Evolutionary conservation across 1,284 basidiomycete species (phyloP).

Genomic region (Marasmius sp.): DNA sequence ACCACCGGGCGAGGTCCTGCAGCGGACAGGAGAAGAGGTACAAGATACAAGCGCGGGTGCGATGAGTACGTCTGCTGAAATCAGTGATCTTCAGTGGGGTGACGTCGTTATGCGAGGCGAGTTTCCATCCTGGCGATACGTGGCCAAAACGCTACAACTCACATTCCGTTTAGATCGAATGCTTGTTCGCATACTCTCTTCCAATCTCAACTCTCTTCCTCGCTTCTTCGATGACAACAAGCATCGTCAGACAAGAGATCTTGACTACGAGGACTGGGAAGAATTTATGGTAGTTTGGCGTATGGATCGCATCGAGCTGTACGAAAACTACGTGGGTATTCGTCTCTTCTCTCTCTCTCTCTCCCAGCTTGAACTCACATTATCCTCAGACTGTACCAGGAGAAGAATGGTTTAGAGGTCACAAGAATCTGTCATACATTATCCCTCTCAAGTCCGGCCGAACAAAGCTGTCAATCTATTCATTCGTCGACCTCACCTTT

Average conservation of each 20-base stretch:
- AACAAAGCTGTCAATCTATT: slow-evolving; percentile 76
- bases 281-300: slow-evolving; percentile 84
- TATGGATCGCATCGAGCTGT: slow-evolving; percentile 71
- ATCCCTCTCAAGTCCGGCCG: slow-evolving; percentile 60
- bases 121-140: background rate
- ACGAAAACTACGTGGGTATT: slow-evolving; percentile 69
- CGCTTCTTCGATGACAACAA: slow-evolving; percentile 66
- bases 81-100: slow-evolving; percentile 31
- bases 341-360: background rate
- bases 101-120: slow-evolving; percentile 67
- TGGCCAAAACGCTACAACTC: slow-evolving; percentile 11
- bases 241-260: slow-evolving; percentile 58
- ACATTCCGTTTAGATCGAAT: slow-evolving; percentile 64
- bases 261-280: slow-evolving; percentile 69
- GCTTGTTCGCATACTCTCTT: slow-evolving; percentile 73
- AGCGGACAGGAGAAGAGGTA: slow-evolving; percentile 49
- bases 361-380: background rate
- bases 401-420: slow-evolving; percentile 61
- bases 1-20: slow-evolving; percentile 59
- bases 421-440: slow-evolving; percentile 69
- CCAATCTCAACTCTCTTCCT: slow-evolving; percentile 50
- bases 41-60: slow-evolving; percentile 64
- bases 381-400: slow-evolving; percentile 52
- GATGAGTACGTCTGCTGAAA: slow-evolving; percentile 27
- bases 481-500: slow-evolving; percentile 79